Evolutionary conservation across 306 rosid genomes (phyloP), one percentile per base, ranked within the genome.

Genomic region (Ammopiptanthus mongolicus): DNA sequence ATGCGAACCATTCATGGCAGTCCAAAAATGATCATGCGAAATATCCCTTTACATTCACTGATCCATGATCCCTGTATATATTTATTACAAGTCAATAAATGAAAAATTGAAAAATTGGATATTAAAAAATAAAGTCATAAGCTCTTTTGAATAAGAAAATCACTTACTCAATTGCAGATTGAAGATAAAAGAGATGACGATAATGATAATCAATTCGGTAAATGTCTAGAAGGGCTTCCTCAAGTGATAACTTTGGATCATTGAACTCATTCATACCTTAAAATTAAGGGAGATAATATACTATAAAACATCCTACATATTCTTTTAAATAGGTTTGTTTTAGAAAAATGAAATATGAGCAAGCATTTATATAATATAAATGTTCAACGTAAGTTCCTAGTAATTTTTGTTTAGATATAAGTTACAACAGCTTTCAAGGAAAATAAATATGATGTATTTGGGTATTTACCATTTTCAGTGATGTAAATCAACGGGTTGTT

Each of bases 11-110:
- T 74, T 90, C 93, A 52, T 81, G 83, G 36, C 81, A 80, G 33
- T 90, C 93, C 11, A 86, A 51, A 37, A 90, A 69, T 0, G 91
- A 83, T 93, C 96, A 90, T 72, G 86, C 71, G 41, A 74, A 88
- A 17, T 86, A 88, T 0, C 93, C 93, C 7, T 69, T 83, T 6
- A 90, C 93, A 5, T 84, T 88, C 2, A 65, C 88, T n/a, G n/a
- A n/a, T 0, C 96, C 93, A 52, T 61, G 39, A 6, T 34, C 19
- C 80, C 91, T 86, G 72, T 25, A 69, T 17, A 52, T 12, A 52
- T n/a, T 3, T 8, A 53, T 13, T 8, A 36, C 55, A 37, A 36
- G 2, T 0, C 25, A 37, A 67, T 15, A n/a, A 4, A 37, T 58
- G 41, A 62, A 6, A 3, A 33, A 7, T 0, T 11, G 7, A 5